Evolutionary conservation across 2,329 filamentous ascomycete species (phyloP), one percentile per base, ranked within the genome.

Genomic region (Fusarium chlamydosporum): DNA sequence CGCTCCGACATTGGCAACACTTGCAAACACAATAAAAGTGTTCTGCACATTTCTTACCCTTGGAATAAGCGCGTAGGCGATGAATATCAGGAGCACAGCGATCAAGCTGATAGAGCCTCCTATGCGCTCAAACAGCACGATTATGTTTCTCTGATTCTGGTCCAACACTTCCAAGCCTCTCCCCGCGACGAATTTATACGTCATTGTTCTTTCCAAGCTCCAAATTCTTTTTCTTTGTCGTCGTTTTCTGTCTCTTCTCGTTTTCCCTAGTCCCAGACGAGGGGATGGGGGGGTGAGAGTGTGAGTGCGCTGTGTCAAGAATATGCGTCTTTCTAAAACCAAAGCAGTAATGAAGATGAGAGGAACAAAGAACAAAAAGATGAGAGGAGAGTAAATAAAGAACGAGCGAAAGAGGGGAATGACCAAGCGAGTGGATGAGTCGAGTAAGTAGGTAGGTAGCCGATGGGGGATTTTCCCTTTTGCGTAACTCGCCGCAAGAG

Each of bases 21-120:
- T 88, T 7, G 87, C 87, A 70, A 88, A 88, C 26, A 88, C 80
- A 51, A 89, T 88, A 66, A 89, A 89, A 2, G 85, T 87, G 71
- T 88, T 89, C 16, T 87, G 86, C 0, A 89, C 84, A 20, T 86
- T 88, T 15, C 86, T 84, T 18, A 87, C 80, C 4, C 83, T 79
- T 52, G 83, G 86, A 50, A 84, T 85, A 2, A 82, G 50, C 13
- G 77, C 80, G 61, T 85, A 89, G 13, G 85, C 83, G 61, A 86
- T 41, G 62, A 88, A 84, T 56, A 89, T 85, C 31, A 83, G 75
- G 26, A 83, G 57, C 12, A 88, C 83, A 4, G 84, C 82, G 7
- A 83, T 68, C 56, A 88, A 73, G 23, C 86, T 88, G 60, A 88
- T 69, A 15, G 81, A 81, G 11, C 86, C 86, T 33, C 86, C 86